Conservation (phyloP, 2,329 filamentous ascomycete species). For the Colletotrichum sp. region DNA sequence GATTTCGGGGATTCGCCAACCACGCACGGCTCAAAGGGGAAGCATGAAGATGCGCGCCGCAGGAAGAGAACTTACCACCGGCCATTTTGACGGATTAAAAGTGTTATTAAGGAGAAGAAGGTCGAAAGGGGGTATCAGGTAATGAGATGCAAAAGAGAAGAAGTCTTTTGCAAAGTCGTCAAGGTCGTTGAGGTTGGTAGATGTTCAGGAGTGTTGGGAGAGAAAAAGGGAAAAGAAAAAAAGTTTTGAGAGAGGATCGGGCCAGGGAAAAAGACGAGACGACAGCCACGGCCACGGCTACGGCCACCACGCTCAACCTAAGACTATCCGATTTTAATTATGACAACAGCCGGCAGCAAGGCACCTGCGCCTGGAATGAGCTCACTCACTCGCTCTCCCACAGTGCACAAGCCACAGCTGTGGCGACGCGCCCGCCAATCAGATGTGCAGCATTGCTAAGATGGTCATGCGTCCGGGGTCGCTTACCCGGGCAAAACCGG, state of each 20-base stretch:
- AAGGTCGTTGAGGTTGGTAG: slow-evolving; percentile 11
- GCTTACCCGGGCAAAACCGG: slow-evolving; percentile 21
- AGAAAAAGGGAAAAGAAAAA: slow-evolving; percentile 16
- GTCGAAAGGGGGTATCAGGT: slow-evolving; percentile 28
- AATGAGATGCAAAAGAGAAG: slow-evolving; percentile 20
- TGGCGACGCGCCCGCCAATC: slow-evolving; percentile 41
- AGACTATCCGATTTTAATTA: slow-evolving; percentile 42
- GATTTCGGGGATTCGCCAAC: slow-evolving; percentile 5
- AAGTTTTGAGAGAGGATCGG: slow-evolving; percentile 24
- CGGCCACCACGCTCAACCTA: slow-evolving; percentile 13
- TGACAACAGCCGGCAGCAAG: slow-evolving; percentile 37
- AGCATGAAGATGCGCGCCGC: background rate
- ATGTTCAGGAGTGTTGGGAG: background rate
- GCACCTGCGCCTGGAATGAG: slow-evolving; percentile 27
- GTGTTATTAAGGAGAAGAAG: slow-evolving; percentile 10
- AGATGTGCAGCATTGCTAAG: slow-evolving; percentile 22
- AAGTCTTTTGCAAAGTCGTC: slow-evolving; percentile 23
- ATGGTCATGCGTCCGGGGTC: slow-evolving; percentile 6
- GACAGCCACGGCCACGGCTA: background rate
- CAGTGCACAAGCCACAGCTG: slow-evolving; percentile 35
- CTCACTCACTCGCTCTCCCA: slow-evolving; percentile 24
- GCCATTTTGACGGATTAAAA: slow-evolving; percentile 41
- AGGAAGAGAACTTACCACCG: slow-evolving; percentile 44
- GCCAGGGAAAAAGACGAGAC: slow-evolving; percentile 29
- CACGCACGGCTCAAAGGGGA: background rate